Percentiles rank a stretch among this genome's conserved stretches.
Evolutionary conservation across 1,284 basidiomycete genomes (phyloP).

Genomic region (Earliella scabrosa): DNA sequence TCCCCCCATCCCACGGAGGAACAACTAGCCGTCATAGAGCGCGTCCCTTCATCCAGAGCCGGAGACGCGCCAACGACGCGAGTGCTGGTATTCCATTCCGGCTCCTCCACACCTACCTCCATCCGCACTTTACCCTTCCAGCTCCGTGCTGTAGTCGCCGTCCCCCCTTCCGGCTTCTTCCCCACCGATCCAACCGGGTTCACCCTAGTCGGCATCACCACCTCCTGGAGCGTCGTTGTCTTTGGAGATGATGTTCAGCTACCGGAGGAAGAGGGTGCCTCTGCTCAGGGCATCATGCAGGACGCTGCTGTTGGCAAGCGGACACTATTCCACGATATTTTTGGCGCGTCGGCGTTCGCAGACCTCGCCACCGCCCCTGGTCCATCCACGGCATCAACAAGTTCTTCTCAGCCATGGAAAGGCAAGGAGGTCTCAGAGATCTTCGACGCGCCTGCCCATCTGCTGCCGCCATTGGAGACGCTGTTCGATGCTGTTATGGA

Average conservation of each 20-base stretch:
- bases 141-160: conserved; percentile 55
- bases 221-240: conserved; percentile 63
- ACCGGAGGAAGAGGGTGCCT: conserved; percentile 45
- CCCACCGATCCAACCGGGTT: conserved; percentile 41
- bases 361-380: conserved; percentile 31
- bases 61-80: conserved; percentile 39
- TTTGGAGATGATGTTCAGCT: conserved; percentile 60
- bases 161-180: conserved; percentile 40
- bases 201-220: conserved; percentile 68
- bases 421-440: conserved; percentile 49
- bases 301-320: conserved; percentile 40
- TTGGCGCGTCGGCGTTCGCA: conserved; percentile 69
- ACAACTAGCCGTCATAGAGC: conserved; percentile 60
- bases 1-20: conserved; percentile 61
- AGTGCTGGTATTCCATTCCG: conserved; percentile 52
- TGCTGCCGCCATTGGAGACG: conserved; percentile 77
- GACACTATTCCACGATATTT: conserved; percentile 86
- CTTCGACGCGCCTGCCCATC: conserved; percentile 79
- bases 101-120: conserved; percentile 47
- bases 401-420: conserved; percentile 38
- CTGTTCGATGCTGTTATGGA: conserved; percentile 79
- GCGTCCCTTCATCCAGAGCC: conserved; percentile 31
- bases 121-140: conserved; percentile 60
- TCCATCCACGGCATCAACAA: conserved; percentile 23
- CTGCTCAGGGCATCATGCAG: conserved; percentile 48